Evolutionary conservation across 345 rosid species (phyloP).

Genomic region (Crucihimalaya himalaica): DNA sequence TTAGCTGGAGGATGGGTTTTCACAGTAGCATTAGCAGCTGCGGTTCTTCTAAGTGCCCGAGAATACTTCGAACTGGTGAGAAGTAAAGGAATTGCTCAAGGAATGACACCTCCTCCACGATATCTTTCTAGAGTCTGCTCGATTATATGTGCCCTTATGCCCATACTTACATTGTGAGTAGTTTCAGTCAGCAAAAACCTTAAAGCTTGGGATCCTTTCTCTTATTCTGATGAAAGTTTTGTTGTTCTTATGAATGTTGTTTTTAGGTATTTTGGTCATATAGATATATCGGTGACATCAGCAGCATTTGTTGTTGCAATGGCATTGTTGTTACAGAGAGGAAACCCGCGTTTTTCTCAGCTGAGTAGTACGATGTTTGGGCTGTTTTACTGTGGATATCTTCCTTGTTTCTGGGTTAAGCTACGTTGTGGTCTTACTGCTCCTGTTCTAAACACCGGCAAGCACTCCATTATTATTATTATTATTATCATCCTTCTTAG

Average conservation of each 20-base stretch:
- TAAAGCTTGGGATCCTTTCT: conserved; percentile 34
- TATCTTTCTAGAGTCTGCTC: conserved; percentile 93
- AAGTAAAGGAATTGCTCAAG: conserved; percentile 82
- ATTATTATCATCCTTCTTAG: conserved; percentile 23
- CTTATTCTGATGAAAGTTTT: background rate
- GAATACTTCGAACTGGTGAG: conserved; percentile 91
- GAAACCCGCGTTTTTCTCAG: conserved; percentile 93
- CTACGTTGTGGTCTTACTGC: conserved; percentile 82
- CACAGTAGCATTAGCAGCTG: conserved; percentile 61
- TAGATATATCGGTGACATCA: conserved; percentile 78
- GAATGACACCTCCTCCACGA: conserved; percentile 98
- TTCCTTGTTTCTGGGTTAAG: conserved; percentile 96
- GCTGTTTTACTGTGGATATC: conserved; percentile 86
- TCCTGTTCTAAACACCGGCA: conserved; percentile 80
- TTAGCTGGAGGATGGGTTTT: conserved; percentile 93
- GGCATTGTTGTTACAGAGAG: conserved; percentile 85
- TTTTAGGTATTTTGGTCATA: conserved; percentile 82
- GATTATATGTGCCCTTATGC: conserved; percentile 82
- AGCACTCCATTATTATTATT: conserved; percentile 36
- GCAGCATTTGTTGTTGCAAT: conserved; percentile 83
- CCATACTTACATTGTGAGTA: conserved; percentile 79
- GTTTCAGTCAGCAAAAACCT: conserved; percentile 25
- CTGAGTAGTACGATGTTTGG: conserved; percentile 91
- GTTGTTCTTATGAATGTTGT: conserved; percentile 19
- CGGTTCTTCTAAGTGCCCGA: conserved; percentile 73